Evolutionary conservation across 208 protist genomes (phyloP), one percentile per base, ranked within the genome.

Genomic region (Leptomonas seymouri): DNA sequence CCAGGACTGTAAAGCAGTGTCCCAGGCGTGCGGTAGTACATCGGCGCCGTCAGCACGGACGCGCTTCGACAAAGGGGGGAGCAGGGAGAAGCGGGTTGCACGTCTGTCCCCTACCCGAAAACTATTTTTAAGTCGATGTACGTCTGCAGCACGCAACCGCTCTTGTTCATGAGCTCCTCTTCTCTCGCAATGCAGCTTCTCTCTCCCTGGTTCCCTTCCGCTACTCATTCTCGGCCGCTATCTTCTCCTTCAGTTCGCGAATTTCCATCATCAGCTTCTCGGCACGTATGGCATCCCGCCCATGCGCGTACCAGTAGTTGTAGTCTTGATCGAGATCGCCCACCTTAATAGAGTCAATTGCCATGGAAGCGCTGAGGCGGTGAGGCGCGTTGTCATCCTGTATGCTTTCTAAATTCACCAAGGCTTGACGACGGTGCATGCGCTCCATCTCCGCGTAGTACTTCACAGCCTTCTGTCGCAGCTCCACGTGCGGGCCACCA

Each of bases 381-480:
- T 87, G 81, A 21, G 61, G 36, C 8, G 64, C 67, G 56, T 93
- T 90, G 65, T 97, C 92, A 8, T 95, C 82, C 63, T 91, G 78
- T 21, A 91, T 66, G 67, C 72, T 93, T 21, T 87, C 69, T 57
- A 84, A 70, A 67, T 93, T 97, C 60, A 91, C 71, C 31, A 90
- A 39, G 25, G 86, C 88, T 76, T 97, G 89, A 3, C 92, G 87
- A 12, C 89, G 85, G 71, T 97, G 90, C 87, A 92, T 94, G 12
- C 84, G 85, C 61, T 94, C 92, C 39, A 97, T 86, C 71, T 94
- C 87, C 15, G 89, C 80, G 78, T 97, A 97, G 72, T 94, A 95
- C 66, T 90, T 77, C 20, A 95, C 85, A 1, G 92, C 89, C 56
- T 84, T 85, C 41, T 85, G 81, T 0, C 92, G 83, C 49, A 94